These are phyloP conservation scores for Insectozyma bohioensis DNA, from an alignment of 1,139 yeast genomes.

Conservation along the genomic window DNA sequence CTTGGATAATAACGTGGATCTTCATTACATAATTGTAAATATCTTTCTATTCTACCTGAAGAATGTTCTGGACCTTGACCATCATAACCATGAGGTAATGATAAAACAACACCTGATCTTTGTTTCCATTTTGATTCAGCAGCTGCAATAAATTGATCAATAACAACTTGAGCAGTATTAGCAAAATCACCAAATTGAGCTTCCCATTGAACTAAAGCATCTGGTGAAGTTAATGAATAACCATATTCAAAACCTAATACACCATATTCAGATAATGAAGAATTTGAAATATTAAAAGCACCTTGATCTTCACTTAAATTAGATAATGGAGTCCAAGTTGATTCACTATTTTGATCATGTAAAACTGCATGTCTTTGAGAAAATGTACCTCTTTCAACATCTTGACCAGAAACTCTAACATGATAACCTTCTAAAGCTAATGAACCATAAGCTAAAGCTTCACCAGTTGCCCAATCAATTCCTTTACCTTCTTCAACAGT, in stretches of 20 bases:
- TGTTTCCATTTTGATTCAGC: constrained; percentile 99
- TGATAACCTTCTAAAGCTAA: constrained; percentile 91
- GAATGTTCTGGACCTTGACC: constrained; percentile 99
- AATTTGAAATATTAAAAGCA: constrained; percentile 85
- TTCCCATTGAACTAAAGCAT: constrained; percentile 96
- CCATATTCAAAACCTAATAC: constrained; percentile 99
- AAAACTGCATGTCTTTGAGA: constrained; percentile 99
- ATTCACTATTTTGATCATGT: constrained; percentile 91
- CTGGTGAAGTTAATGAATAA: constrained; percentile 96
- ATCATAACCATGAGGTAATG: constrained; percentile 98
- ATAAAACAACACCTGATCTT: constrained; percentile 92
- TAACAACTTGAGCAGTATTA: constrained; percentile 96
- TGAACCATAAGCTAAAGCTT: constrained; percentile 96
- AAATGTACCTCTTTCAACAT: constrained; percentile 99
- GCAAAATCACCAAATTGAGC: constrained; percentile 99
- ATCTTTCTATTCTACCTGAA: constrained; percentile 96
- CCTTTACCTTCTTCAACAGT: constrained; percentile 87
- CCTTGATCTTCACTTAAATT: constrained; percentile 80
- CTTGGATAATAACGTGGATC: constrained; percentile 94
- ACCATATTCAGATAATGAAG: constrained; percentile 98
- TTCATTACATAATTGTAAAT: constrained; percentile 92
- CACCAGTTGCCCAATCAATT: constrained; percentile 98
- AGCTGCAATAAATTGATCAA: constrained; percentile 95
- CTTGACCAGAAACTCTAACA: constrained; percentile 98
- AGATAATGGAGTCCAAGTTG: constrained; percentile 80